Conservation (phyloP, 2,329 filamentous ascomycete genomes). For the Elsinoe australis region DNA sequence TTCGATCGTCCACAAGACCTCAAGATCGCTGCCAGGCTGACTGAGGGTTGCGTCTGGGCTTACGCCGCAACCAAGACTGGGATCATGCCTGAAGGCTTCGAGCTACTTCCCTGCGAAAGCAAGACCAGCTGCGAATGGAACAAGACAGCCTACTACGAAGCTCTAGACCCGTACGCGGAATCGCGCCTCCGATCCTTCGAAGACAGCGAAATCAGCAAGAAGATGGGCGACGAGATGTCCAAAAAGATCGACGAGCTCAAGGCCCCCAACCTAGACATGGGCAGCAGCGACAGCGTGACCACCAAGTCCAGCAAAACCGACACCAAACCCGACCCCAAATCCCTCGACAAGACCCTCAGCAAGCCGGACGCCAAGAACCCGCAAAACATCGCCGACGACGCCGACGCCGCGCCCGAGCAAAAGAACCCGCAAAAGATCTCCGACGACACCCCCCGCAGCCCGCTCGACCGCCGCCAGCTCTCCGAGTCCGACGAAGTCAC, state of each 20-base stretch:
- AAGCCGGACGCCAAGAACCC: constrained; percentile 9
- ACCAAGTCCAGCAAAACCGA: constrained; percentile 2
- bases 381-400: constrained; percentile 12
- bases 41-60: constrained; percentile 50
- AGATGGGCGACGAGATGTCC: background rate
- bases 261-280: background rate
- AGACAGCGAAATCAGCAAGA: background rate
- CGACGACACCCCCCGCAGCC: background rate
- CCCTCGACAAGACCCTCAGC: constrained; percentile 11
- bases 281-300: background rate
- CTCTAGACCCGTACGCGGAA: constrained; percentile 31
- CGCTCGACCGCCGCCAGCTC: constrained; percentile 3
- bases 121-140: constrained; percentile 37
- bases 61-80: constrained; percentile 44
- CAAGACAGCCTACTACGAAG: constrained; percentile 37
- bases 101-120: constrained; percentile 38
- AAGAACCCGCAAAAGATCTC: constrained; percentile 12
- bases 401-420: background rate
- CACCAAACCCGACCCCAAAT: background rate
- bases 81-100: constrained; percentile 48
- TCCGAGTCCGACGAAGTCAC: constrained; percentile 1
- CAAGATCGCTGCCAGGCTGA: constrained; percentile 43
- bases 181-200: constrained; percentile 8
- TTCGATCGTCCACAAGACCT: constrained; percentile 44
- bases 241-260: background rate